Conservation (phyloP, 108 stramenopile genomes). For the Nitzschia putrida region DNA sequence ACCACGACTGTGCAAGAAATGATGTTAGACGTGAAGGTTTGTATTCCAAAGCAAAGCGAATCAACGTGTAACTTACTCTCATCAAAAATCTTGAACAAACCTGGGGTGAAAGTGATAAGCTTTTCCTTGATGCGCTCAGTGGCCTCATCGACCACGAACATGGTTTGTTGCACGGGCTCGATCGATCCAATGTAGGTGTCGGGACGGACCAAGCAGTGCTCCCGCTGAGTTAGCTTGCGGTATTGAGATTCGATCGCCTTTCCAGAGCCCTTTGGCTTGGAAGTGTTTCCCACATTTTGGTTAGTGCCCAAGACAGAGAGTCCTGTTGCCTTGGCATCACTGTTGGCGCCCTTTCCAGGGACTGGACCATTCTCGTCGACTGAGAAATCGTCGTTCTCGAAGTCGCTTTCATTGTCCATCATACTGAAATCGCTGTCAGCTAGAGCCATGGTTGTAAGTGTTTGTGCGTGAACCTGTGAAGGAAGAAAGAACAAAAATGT, state of each 20-base stretch:
- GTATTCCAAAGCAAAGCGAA: neutral
- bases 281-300: constrained; percentile 28
- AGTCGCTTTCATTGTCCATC: constrained; percentile 42
- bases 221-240: constrained; percentile 95
- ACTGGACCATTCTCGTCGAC: constrained; percentile 48
- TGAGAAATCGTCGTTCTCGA: constrained; percentile 29
- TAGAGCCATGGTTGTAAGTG: constrained; percentile 18
- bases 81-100: constrained; percentile 99
- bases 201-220: constrained; percentile 97
- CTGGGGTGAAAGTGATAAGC: constrained; percentile 91
- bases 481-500: neutral
- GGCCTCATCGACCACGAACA: constrained; percentile 88
- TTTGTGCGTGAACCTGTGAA: constrained; percentile 4
- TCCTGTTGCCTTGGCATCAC: constrained; percentile 18
- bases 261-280: constrained; percentile 13
- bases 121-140: constrained; percentile 67
- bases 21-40: neutral
- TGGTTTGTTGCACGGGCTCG: constrained; percentile 77
- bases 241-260: constrained; percentile 90
- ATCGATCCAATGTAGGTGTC: constrained; percentile 98
- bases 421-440: constrained; percentile 32
- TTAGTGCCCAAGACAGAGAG: constrained; percentile 32
- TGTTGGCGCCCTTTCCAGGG: constrained; percentile 31
- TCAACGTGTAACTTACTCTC: constrained; percentile 69
- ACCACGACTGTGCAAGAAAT: constrained; percentile 70